Percentiles rank a stretch among this genome's conserved stretches.
Evolutionary conservation across 495 filamentous ascomycete genomes (phyloP).

Genomic region (Penicillium argentinense): DNA sequence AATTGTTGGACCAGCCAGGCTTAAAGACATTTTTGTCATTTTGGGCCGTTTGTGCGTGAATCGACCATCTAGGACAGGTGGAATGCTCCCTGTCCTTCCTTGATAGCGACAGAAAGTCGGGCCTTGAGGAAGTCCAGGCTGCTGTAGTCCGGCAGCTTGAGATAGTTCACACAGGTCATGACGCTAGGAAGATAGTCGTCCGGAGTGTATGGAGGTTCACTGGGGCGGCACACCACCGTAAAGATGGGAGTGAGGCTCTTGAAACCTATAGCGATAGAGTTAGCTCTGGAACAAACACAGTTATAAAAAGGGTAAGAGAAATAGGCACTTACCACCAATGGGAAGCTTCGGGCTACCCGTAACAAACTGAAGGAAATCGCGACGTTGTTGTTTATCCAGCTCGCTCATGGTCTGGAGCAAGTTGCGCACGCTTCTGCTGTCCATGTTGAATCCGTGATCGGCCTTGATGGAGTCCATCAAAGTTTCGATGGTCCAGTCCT

Average conservation of each 20-base stretch:
- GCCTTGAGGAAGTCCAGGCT: constrained; percentile 70
- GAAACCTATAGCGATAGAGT: constrained; percentile 67
- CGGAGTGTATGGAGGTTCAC: constrained; percentile 88
- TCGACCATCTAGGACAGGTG: constrained; percentile 78
- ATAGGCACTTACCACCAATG: constrained; percentile 73
- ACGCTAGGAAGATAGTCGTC: constrained; percentile 98
- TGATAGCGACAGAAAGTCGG: constrained; percentile 80
- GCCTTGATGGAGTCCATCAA: constrained; percentile 98
- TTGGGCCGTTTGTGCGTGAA: not conserved
- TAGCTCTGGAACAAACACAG: too few species aligned
- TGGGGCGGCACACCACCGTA: constrained; percentile 97
- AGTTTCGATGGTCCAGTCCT: constrained; percentile 97
- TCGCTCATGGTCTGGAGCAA: constrained; percentile 95
- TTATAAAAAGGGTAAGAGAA: constrained; percentile 20
- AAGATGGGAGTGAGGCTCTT: constrained; percentile 96
- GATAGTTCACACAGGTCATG: constrained; percentile 99
- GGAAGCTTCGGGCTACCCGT: constrained; percentile 98
- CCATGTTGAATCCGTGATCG: constrained; percentile 99
- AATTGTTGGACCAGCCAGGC: constrained; percentile 11
- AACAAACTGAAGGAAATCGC: constrained; percentile 97
- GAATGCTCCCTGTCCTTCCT: constrained; percentile 98
- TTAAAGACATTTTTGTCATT: too few species aligned
- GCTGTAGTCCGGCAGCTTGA: constrained; percentile 97
- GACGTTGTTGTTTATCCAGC: constrained; percentile 67
- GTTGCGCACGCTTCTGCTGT: constrained; percentile 95